Conservation (phyloP, 306 rosid genomes). For the Ochetophila trinervis region DNA sequence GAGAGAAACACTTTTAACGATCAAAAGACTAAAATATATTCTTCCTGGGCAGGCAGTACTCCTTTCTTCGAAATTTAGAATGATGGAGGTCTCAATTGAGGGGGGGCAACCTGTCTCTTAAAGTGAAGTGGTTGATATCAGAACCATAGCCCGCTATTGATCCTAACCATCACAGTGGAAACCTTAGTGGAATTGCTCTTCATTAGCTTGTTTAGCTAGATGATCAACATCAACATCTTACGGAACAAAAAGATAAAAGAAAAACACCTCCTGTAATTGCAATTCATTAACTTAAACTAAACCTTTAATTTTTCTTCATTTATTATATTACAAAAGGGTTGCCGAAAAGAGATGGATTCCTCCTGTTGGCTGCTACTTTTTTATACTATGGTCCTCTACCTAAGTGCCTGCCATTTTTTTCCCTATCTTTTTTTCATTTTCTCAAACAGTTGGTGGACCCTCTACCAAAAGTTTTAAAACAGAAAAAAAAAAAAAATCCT, state of each 20-base stretch:
- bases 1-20: slow-evolving; percentile 15
- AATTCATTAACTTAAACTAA: slow-evolving; percentile 1
- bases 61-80: slow-evolving; percentile 28
- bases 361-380: slow-evolving; percentile 29
- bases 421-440: slow-evolving; percentile 16
- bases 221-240: slow-evolving; percentile 9
- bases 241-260: slow-evolving; percentile 2
- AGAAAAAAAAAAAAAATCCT: not conserved
- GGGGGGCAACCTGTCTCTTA: slow-evolving; percentile 68
- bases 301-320: slow-evolving; percentile 3
- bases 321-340: slow-evolving; percentile 2
- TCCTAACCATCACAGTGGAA: slow-evolving; percentile 9
- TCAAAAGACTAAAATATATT: slow-evolving; percentile 23
- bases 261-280: not conserved
- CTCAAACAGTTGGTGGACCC: slow-evolving; percentile 22
- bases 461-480: slow-evolving; percentile 6
- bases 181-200: slow-evolving; percentile 39
- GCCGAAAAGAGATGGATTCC: slow-evolving; percentile 37
- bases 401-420: slow-evolving; percentile 10
- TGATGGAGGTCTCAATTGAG: slow-evolving; percentile 49
- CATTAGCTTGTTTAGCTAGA: slow-evolving; percentile 22
- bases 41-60: slow-evolving; percentile 18
- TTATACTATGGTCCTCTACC: slow-evolving; percentile 4
- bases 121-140: slow-evolving; percentile 35
- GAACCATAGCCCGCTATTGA: slow-evolving; percentile 28